Conservation (phyloP, 1,284 basidiomycete genomes). For the Wallemia hederae region DNA sequence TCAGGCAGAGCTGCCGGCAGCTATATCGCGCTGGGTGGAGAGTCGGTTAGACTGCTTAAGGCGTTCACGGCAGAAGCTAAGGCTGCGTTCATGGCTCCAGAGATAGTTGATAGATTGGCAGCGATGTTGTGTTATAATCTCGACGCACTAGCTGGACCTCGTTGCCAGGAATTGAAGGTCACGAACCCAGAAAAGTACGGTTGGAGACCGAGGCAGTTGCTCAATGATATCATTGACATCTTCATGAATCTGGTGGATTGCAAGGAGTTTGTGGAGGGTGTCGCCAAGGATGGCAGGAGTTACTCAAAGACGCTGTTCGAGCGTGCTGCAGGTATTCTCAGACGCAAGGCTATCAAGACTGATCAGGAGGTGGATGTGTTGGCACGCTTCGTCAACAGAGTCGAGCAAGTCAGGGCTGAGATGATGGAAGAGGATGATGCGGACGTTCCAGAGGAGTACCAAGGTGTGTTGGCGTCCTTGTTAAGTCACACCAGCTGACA, state of each 20-base stretch:
- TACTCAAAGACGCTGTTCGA: conserved; percentile 66
- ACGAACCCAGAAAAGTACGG: conserved; percentile 63
- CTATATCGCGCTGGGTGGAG: conserved; percentile 60
- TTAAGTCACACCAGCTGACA: conserved; percentile 2
- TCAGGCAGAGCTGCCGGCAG: conserved; percentile 58
- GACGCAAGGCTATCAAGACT: conserved; percentile 40
- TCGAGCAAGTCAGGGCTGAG: conserved; percentile 48
- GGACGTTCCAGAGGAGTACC: conserved; percentile 82
- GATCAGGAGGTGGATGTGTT: conserved; percentile 50
- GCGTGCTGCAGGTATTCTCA: conserved; percentile 39
- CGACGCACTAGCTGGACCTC: conserved; percentile 60
- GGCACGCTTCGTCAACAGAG: conserved; percentile 39
- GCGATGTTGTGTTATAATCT: conserved; percentile 95
- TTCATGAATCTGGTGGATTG: conserved; percentile 67
- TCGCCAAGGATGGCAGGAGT: conserved; percentile 74
- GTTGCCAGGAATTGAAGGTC: conserved; percentile 48
- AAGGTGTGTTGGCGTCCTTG: conserved; percentile 27
- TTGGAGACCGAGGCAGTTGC: conserved; percentile 56
- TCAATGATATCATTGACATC: conserved; percentile 68
- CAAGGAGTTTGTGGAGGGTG: conserved; percentile 52
- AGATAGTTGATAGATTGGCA: conserved; percentile 82
- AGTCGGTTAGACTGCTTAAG: conserved; percentile 64
- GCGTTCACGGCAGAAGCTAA: conserved; percentile 76
- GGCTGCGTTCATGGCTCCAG: conserved; percentile 76
- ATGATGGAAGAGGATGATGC: conserved; percentile 66